phyloP scores from a whole-genome alignment of 345 rosid species.

The Aquilaria malaccensis region DNA sequence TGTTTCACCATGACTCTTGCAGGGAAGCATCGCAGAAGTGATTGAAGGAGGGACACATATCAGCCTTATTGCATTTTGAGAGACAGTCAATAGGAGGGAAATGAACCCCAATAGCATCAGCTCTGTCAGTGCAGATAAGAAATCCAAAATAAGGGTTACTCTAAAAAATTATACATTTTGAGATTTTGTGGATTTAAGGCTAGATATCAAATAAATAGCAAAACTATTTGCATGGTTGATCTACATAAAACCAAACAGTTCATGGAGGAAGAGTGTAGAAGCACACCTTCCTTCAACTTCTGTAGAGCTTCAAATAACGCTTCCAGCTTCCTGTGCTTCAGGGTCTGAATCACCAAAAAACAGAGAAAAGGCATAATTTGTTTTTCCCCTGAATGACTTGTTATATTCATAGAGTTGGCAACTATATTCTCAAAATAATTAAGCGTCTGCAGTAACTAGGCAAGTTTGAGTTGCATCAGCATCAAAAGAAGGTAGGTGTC shows the following conservation, averaged over 20 bases:
- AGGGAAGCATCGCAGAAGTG: conserved; percentile 62
- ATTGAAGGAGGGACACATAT: conserved; percentile 55
- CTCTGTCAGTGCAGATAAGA: conserved; percentile 40
- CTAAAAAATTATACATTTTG: background rate
- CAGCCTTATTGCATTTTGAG: conserved; percentile 42
- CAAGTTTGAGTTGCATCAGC: no score
- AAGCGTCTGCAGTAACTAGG: no score
- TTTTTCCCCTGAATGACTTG: background rate
- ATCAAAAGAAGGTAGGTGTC: background rate
- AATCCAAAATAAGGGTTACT: conserved; percentile 14
- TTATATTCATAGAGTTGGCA: background rate
- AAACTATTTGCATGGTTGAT: no score
- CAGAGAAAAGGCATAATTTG: background rate
- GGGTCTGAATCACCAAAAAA: conserved; percentile 29
- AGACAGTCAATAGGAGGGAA: conserved; percentile 66
- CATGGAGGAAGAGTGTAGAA: conserved; percentile 4
- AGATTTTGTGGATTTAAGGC: background rate
- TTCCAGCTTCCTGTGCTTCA: conserved; percentile 41
- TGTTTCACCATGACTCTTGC: conserved; percentile 34
- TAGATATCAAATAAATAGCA: no score
- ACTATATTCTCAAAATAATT: background rate
- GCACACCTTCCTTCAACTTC: conserved; percentile 77
- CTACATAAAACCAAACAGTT: background rate
- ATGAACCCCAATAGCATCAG: conserved; percentile 94
- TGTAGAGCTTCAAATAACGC: conserved; percentile 66